Evolutionary conservation across 2,329 filamentous ascomycete species (phyloP).

Genomic region (Aureobasidium sp.): DNA sequence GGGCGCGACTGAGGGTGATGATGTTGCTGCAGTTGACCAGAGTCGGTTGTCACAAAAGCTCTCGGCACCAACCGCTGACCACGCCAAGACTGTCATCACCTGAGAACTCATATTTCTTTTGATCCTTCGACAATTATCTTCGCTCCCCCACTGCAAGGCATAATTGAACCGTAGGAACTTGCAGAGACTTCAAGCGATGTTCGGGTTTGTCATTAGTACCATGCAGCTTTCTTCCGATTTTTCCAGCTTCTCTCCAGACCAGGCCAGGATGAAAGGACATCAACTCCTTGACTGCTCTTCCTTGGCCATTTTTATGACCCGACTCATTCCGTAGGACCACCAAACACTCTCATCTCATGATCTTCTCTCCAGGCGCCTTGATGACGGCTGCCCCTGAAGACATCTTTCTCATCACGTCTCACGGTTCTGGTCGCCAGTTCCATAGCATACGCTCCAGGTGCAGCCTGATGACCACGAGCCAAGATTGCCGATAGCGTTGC

Average conservation of each 20-base stretch:
- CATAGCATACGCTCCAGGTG: not conserved
- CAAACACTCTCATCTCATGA: conserved; percentile 3
- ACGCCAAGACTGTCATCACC: conserved; percentile 1
- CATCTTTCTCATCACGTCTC: not conserved
- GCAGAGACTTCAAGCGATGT: no score
- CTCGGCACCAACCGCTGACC: conserved; percentile 8
- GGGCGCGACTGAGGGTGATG: not conserved
- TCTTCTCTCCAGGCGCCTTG: not conserved
- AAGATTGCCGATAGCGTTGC: not conserved
- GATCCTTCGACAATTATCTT: not conserved
- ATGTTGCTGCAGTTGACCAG: conserved; percentile 4
- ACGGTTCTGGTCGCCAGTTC: not conserved
- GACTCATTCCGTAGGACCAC: not conserved
- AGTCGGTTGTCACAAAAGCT: conserved; percentile 1
- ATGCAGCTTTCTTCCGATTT: not conserved
- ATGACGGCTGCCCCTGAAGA: not conserved
- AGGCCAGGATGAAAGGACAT: not conserved
- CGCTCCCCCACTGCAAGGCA: not conserved
- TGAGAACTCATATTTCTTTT: not conserved
- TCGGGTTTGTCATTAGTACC: no score
- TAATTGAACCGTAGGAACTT: not conserved
- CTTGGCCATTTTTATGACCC: no score
- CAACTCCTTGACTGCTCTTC: not conserved
- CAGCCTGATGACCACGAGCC: not conserved
- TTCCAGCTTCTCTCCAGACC: not conserved